Conservation (phyloP, 1,284 basidiomycete species). For the Xanthoconium separans region DNA sequence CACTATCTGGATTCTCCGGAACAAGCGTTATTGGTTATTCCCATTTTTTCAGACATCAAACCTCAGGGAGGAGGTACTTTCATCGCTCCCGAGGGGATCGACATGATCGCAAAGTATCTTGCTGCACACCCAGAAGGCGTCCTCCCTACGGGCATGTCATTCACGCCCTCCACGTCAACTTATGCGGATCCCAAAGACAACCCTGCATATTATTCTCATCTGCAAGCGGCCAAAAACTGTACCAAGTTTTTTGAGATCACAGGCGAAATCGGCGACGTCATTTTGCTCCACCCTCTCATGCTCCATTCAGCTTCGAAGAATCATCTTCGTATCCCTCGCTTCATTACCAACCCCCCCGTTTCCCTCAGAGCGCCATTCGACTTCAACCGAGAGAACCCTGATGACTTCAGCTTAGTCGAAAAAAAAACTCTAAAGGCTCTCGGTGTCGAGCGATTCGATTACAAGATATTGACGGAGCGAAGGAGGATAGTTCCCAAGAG, state of each 20-base stretch:
- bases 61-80: slow-evolving; percentile 3
- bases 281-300: background rate
- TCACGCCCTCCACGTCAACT: background rate
- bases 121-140: background rate
- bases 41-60: slow-evolving; percentile 8
- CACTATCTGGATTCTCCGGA: background rate
- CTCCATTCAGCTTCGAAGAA: background rate
- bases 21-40: slow-evolving; percentile 1
- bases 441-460: background rate
- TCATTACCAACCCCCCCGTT: background rate
- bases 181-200: background rate
- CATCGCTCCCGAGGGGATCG: background rate
- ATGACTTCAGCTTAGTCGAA: background rate
- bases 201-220: background rate
- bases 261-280: background rate
- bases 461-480: background rate
- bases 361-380: background rate
- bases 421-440: background rate
- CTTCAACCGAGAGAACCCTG: background rate
- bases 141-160: background rate
- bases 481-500: background rate
- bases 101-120: slow-evolving; percentile 1
- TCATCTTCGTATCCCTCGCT: background rate
- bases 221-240: background rate
- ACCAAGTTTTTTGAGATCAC: background rate